A percentile compares a stretch with the other conserved stretches of the same genome.
Evolutionary conservation across 2,329 filamentous ascomycete species (phyloP).

Genomic region (Pseudocercospora musae): DNA sequence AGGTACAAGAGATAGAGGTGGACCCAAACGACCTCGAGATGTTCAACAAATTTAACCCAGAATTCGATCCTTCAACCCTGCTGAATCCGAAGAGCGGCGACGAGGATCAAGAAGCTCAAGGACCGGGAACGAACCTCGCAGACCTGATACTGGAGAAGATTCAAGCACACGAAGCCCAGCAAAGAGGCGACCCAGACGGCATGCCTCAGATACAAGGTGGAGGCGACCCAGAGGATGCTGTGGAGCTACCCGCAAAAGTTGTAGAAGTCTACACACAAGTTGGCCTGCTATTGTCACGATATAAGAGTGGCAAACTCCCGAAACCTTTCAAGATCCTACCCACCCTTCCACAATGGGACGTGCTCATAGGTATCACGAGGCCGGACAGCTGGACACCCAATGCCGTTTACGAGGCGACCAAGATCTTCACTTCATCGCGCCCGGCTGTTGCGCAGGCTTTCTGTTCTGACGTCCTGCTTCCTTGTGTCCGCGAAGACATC

Average conservation of each 20-base stretch:
- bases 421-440: conserved; percentile 85
- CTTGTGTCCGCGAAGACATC: conserved; percentile 90
- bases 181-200: conserved; percentile 51
- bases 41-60: conserved; percentile 84
- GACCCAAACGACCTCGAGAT: conserved; percentile 85
- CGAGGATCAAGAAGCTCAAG: conserved; percentile 35
- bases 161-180: conserved; percentile 76
- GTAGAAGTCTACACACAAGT: conserved; percentile 94
- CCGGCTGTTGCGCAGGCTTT: conserved; percentile 78
- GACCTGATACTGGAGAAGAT: conserved; percentile 95
- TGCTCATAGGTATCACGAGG: conserved; percentile 77
- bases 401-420: conserved; percentile 81
- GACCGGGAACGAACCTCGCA: conserved; percentile 69
- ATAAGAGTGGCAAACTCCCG: conserved; percentile 92
- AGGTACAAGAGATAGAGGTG: conserved; percentile 66
- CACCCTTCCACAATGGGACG: conserved; percentile 87
- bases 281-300: conserved; percentile 82
- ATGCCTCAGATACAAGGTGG: conserved; percentile 50
- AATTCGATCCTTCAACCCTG: conserved; percentile 66
- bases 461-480: conserved; percentile 80
- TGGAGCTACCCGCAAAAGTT: conserved; percentile 85
- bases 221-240: conserved; percentile 69
- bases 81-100: conserved; percentile 62
- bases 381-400: conserved; percentile 78
- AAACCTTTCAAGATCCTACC: conserved; percentile 98